Conservation (phyloP, 768 basidiomycete species). For the Pisolithus marmoratus region DNA sequence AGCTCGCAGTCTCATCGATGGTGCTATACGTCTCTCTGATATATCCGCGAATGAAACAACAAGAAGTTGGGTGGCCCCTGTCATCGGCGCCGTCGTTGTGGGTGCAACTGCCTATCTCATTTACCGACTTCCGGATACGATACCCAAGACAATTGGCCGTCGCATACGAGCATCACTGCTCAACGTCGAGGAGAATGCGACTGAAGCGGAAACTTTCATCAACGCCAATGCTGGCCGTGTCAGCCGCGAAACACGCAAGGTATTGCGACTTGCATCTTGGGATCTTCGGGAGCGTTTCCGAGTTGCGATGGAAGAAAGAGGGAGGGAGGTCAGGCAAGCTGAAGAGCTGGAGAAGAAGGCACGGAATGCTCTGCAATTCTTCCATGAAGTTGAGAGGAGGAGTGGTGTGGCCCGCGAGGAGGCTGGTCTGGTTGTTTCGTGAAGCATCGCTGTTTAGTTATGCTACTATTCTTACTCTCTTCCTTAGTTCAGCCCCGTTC, state of each 20-base stretch:
- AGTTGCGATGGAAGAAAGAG: slow-evolving; percentile 71
- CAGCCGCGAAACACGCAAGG: slow-evolving; percentile 85
- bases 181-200: slow-evolving; percentile 38
- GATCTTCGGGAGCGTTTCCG: slow-evolving; percentile 81
- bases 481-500: background rate
- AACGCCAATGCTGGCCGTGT: slow-evolving; percentile 67
- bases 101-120: slow-evolving; percentile 78
- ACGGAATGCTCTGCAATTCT: slow-evolving; percentile 64
- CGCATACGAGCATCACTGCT: slow-evolving; percentile 66
- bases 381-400: slow-evolving; percentile 46
- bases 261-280: slow-evolving; percentile 85
- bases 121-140: slow-evolving; percentile 79
- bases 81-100: slow-evolving; percentile 69
- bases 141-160: slow-evolving; percentile 87
- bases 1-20: slow-evolving; percentile 70
- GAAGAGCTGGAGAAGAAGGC: slow-evolving; percentile 75
- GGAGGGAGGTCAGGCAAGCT: slow-evolving; percentile 67
- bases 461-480: background rate
- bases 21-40: slow-evolving; percentile 68
- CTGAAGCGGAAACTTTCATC: slow-evolving; percentile 54
- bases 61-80: slow-evolving; percentile 83
- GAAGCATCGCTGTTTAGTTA: slow-evolving; percentile 2
- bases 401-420: slow-evolving; percentile 34
- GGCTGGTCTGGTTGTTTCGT: slow-evolving; percentile 14
- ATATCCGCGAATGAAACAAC: slow-evolving; percentile 74